Evolutionary conservation across 345 rosid species (phyloP).

Genomic region (Garcia nutans): DNA sequence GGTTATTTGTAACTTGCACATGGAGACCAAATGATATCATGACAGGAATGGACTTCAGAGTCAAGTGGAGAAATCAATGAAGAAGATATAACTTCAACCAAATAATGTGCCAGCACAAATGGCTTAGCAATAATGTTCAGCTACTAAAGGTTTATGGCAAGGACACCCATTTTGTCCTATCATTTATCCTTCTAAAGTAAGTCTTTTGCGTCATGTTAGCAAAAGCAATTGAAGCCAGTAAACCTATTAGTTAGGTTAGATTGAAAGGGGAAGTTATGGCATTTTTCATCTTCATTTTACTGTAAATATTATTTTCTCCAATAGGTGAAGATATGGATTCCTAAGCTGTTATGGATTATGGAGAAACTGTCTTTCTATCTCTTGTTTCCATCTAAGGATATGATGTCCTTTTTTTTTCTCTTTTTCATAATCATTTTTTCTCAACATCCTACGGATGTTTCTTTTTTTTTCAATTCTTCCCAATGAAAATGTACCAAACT

Average conservation of each 20-base stretch:
- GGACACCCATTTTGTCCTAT: not conserved
- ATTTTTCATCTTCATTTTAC: not conserved
- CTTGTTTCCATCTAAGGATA: not conserved
- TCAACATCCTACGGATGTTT: not conserved
- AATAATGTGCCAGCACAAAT: not conserved
- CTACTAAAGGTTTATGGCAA: not conserved
- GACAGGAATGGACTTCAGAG: not conserved
- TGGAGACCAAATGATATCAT: not conserved
- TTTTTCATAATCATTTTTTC: not conserved
- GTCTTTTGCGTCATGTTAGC: not conserved
- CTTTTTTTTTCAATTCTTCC: no score
- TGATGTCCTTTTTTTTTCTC: not conserved
- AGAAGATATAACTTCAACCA: not conserved
- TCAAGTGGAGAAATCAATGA: not conserved
- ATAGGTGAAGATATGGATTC: not conserved
- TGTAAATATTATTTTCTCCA: not conserved
- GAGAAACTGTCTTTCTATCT: not conserved
- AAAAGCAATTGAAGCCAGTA: not conserved
- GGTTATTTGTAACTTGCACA: no score
- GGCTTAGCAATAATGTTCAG: not conserved
- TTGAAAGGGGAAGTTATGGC: not conserved
- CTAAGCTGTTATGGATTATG: not conserved
- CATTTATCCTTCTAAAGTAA: not conserved
- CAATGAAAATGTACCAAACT: not conserved
- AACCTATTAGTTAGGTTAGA: not conserved